phyloP scores from a whole-genome alignment of 1,284 basidiomycete species.

The Tilletia caries region DNA sequence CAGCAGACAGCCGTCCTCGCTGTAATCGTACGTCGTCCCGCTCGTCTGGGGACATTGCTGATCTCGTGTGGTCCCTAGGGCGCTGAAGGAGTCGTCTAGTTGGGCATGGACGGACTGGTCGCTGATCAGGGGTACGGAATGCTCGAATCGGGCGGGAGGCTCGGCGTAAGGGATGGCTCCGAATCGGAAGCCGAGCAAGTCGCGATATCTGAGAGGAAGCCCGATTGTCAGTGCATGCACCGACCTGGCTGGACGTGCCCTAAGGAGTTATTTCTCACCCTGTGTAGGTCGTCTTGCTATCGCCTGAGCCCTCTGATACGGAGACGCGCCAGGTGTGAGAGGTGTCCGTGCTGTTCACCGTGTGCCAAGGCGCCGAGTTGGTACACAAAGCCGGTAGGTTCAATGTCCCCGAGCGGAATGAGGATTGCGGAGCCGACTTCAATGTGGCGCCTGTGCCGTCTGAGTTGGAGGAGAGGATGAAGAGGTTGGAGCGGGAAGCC shows the following conservation, averaged over 20 bases:
- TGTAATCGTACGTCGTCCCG: slow-evolving; percentile 30
- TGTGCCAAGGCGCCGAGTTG: slow-evolving; percentile 5
- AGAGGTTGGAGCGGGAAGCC: not conserved
- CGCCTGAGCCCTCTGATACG: not conserved
- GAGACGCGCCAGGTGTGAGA: not conserved
- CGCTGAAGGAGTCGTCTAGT: slow-evolving; percentile 57
- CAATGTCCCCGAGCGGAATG: not conserved
- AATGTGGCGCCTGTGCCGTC: not conserved
- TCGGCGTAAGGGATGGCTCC: slow-evolving; percentile 4
- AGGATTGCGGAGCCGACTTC: not conserved
- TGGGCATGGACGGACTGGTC: slow-evolving; percentile 55
- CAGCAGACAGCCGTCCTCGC: slow-evolving; percentile 59
- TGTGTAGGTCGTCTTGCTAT: not conserved
- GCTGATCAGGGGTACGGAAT: not conserved
- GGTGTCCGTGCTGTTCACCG: not conserved
- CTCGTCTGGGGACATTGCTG: slow-evolving; percentile 36
- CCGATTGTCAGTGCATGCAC: slow-evolving; percentile 2
- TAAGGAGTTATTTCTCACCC: not conserved
- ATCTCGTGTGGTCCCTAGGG: slow-evolving; percentile 57
- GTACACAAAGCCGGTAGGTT: slow-evolving; percentile 4
- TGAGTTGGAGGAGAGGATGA: not conserved
- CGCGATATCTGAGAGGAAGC: not conserved
- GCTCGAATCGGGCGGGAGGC: not conserved
- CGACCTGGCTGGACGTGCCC: not conserved
- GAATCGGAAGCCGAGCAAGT: slow-evolving; percentile 7